Evolutionary conservation across 83 land plant species (phyloP).

Genomic region (Thuja plicata): DNA sequence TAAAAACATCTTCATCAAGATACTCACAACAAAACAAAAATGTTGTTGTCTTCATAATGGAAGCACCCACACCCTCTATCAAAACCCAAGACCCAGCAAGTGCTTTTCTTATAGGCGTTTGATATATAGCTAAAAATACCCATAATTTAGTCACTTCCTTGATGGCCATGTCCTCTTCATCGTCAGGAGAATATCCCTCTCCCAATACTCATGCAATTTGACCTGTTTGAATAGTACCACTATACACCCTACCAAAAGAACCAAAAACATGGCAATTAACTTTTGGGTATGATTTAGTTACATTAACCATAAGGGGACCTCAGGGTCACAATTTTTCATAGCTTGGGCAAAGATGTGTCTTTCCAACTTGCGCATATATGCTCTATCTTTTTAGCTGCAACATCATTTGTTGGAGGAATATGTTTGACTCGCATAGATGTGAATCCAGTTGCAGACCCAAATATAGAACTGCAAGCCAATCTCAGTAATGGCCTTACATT

Average conservation of each 20-base stretch:
- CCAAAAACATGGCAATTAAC: constrained; percentile 86
- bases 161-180: no score
- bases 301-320: constrained; percentile 93
- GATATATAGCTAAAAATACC: no score
- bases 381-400: constrained; percentile 73
- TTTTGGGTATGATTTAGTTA: constrained; percentile 93
- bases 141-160: no score
- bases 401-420: constrained; percentile 88
- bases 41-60: constrained; percentile 95
- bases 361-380: constrained; percentile 86
- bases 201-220: constrained; percentile 86
- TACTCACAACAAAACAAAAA: no score
- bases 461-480: constrained; percentile 92
- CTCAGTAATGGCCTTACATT: constrained; percentile 86
- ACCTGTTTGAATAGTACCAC: constrained; percentile 90
- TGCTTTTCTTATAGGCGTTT: constrained; percentile 79
- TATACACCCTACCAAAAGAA: constrained; percentile 84
- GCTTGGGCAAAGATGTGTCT: constrained; percentile 68
- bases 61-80: constrained; percentile 98
- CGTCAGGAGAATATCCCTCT: constrained; percentile 89
- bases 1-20: no score
- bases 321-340: constrained; percentile 78
- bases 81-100: constrained; percentile 98
- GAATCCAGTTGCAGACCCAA: constrained; percentile 86
- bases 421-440: no score